Conservation (phyloP, 352 stramenopile species). For the Aphanomyces cochlioides region DNA sequence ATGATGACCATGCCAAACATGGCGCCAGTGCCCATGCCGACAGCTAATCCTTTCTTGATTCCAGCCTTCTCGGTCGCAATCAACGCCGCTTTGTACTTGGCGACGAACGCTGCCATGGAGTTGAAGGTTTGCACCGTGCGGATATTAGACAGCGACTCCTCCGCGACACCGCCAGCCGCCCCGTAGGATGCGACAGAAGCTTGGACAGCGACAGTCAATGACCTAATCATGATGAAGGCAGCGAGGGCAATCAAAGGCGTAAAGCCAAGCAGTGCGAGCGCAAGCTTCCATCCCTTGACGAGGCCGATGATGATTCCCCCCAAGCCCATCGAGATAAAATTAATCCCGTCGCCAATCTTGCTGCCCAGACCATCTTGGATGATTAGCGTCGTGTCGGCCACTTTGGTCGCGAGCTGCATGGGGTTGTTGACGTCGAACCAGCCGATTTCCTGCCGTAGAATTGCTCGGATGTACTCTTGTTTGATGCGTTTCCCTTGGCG, state of each 20-base stretch:
- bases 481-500: slow-evolving; percentile 31
- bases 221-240: slow-evolving; percentile 34
- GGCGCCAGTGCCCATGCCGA: slow-evolving; percentile 54
- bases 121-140: slow-evolving; percentile 44
- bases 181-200: slow-evolving; percentile 40
- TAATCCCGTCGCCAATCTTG: slow-evolving; percentile 31
- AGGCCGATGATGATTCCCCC: slow-evolving; percentile 29
- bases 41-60: slow-evolving; percentile 42
- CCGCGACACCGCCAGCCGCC: slow-evolving; percentile 39
- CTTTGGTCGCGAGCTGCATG: slow-evolving; percentile 45
- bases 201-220: slow-evolving; percentile 33
- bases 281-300: slow-evolving; percentile 32
- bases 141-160: slow-evolving; percentile 45
- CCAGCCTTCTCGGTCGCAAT: slow-evolving; percentile 10
- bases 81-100: slow-evolving; percentile 17
- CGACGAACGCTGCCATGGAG: slow-evolving; percentile 14
- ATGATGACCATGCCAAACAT: slow-evolving; percentile 70
- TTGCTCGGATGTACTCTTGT: slow-evolving; percentile 31
- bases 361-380: slow-evolving; percentile 33
- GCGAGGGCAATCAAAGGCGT: slow-evolving; percentile 31
- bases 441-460: slow-evolving; percentile 32
- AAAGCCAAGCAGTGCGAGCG: slow-evolving; percentile 29
- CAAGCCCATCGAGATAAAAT: slow-evolving; percentile 30
- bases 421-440: slow-evolving; percentile 33
- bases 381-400: slow-evolving; percentile 44